A percentile compares a stretch with the other conserved stretches of the same genome.
Conservation (phyloP, 768 basidiomycete species). For the Podaxis sp. region DNA sequence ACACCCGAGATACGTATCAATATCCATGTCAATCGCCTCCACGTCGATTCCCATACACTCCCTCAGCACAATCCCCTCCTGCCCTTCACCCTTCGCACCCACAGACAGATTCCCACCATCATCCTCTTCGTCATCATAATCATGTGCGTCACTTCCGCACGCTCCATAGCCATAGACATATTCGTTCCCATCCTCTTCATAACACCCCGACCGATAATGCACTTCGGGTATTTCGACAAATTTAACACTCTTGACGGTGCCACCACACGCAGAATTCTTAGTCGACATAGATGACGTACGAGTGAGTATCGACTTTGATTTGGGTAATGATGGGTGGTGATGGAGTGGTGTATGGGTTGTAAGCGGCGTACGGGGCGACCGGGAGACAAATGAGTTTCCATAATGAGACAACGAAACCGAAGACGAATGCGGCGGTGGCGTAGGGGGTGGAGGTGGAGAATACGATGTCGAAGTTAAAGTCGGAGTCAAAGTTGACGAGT, state of each 20-base stretch:
- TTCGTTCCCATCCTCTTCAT: conserved; percentile 13
- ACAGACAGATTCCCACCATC: background rate
- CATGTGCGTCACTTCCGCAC: background rate
- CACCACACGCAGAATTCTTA: conserved; percentile 25
- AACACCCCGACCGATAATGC: conserved; percentile 32
- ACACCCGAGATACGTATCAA: conserved; percentile 10
- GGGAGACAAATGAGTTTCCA: conserved; percentile 1
- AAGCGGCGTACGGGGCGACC: background rate
- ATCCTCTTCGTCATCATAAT: background rate
- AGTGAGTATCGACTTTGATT: conserved; percentile 56
- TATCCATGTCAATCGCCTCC: conserved; percentile 34
- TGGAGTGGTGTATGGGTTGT: conserved; percentile 6
- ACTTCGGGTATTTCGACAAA: conserved; percentile 65
- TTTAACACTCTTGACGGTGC: conserved; percentile 55
- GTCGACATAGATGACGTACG: conserved; percentile 48
- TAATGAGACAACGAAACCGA: conserved; percentile 8
- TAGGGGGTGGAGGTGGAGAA: background rate
- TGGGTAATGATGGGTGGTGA: conserved; percentile 3
- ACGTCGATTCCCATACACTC: conserved; percentile 28
- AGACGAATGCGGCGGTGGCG: conserved; percentile 7
- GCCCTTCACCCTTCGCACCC: conserved; percentile 10
- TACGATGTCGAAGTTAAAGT: background rate
- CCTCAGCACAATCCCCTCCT: conserved; percentile 9
- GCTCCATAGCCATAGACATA: background rate
- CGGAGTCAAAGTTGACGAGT: background rate